Evolutionary conservation across 208 protist genomes (phyloP).

Genomic region (Porcisia deanei): DNA sequence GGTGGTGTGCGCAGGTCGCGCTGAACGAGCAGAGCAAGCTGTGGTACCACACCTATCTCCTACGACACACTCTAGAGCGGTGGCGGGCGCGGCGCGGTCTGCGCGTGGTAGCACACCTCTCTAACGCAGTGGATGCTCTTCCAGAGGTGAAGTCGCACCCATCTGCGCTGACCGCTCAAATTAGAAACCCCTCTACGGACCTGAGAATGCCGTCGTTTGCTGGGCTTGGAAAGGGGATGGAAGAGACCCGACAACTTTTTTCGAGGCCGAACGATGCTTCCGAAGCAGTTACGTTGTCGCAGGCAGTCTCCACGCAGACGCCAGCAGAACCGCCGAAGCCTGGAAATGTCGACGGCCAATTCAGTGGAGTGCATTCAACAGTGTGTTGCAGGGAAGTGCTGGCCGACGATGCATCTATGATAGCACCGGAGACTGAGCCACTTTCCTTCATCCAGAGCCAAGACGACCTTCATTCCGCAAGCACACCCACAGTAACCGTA

Average conservation of each 20-base stretch:
- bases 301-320: background rate
- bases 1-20: conserved; percentile 36
- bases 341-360: background rate
- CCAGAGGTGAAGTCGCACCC: background rate
- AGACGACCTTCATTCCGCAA: background rate
- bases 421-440: background rate
- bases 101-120: conserved; percentile 36
- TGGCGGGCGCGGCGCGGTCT: conserved; percentile 65
- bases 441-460: background rate
- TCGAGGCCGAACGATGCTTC: background rate
- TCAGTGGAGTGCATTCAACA: background rate
- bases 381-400: background rate
- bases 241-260: background rate
- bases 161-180: background rate
- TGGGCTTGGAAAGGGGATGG: background rate
- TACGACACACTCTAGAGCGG: conserved; percentile 26
- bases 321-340: background rate
- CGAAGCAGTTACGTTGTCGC: background rate
- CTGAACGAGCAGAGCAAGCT: conserved; percentile 42
- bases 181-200: too few relatives aligned
- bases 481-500: background rate
- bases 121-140: conserved; percentile 5
- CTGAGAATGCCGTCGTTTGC: background rate
- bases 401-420: background rate
- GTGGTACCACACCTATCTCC: conserved; percentile 29